phyloP scores from a whole-genome alignment of 805 yeast genomes.

The Starmerella roubikii region DNA sequence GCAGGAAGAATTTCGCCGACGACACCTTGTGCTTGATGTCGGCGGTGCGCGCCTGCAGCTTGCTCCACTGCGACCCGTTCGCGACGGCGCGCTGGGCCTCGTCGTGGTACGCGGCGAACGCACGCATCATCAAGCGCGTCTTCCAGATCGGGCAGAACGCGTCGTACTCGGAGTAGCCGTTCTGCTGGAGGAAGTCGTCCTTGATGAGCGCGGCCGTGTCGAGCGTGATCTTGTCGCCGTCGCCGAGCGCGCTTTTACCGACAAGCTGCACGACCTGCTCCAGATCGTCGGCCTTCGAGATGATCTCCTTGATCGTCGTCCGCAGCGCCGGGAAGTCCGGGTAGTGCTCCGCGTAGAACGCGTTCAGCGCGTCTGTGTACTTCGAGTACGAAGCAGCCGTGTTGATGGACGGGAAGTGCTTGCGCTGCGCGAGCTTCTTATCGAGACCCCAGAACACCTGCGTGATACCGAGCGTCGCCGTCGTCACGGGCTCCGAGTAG shows the following conservation, averaged over 20 bases:
- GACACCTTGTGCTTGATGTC: constrained; percentile 91
- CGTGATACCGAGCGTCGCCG: constrained; percentile 97
- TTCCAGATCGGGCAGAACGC: constrained; percentile 99
- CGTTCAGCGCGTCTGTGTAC: constrained; percentile 75
- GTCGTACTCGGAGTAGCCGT: constrained; percentile 96
- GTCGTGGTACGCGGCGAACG: constrained; percentile 78
- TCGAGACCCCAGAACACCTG: constrained; percentile 99
- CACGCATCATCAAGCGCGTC: constrained; percentile 95
- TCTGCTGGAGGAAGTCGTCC: constrained; percentile 97
- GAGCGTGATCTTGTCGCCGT: constrained; percentile 88
- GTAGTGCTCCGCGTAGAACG: constrained; percentile 70
- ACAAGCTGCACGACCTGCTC: constrained; percentile 99
- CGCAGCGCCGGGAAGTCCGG: constrained; percentile 88
- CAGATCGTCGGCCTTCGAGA: constrained; percentile 93
- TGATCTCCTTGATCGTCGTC: constrained; percentile 83
- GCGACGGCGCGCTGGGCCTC: constrained; percentile 97
- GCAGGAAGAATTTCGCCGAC: constrained; percentile 91
- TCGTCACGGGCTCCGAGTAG: constrained; percentile 98
- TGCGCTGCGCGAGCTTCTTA: constrained; percentile 97
- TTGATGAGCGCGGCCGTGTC: constrained; percentile 86
- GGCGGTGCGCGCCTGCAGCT: constrained; percentile 73
- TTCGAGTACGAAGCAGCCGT: constrained; percentile 94
- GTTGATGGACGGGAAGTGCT: constrained; percentile 98
- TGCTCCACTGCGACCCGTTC: constrained; percentile 88
- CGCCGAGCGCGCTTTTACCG: constrained; percentile 95